These are phyloP conservation scores for Herpotrichia juniperi DNA, from an alignment of 2,329 filamentous ascomycete genomes.

Conservation along the genomic window DNA sequence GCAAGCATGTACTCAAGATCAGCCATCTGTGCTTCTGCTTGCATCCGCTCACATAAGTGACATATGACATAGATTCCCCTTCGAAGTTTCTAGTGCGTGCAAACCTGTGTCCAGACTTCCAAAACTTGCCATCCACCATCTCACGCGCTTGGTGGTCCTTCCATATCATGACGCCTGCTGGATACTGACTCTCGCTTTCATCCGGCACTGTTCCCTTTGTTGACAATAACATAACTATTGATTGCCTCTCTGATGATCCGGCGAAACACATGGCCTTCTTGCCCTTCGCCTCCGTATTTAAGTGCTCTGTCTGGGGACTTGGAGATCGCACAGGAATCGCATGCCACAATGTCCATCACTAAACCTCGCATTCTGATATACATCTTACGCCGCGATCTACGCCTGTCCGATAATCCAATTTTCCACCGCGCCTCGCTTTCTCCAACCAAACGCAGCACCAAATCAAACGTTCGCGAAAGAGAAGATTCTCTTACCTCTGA, in stretches of 20 bases:
- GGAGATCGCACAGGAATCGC: background rate
- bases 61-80: background rate
- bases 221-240: background rate
- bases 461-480: slow-evolving; percentile 43
- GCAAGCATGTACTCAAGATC: no score
- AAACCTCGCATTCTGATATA: slow-evolving; percentile 66
- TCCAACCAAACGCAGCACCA: slow-evolving; percentile 37
- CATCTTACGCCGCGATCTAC: slow-evolving; percentile 73
- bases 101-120: background rate
- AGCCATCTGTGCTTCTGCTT: background rate
- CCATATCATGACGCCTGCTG: background rate
- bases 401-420: slow-evolving; percentile 76
- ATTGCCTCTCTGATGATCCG: slow-evolving; percentile 1
- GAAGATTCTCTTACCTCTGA: slow-evolving; percentile 35
- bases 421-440: slow-evolving; percentile 62
- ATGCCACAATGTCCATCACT: slow-evolving; percentile 4
- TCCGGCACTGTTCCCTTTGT: background rate
- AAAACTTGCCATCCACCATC: background rate
- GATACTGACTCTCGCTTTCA: background rate
- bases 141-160: background rate
- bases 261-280: slow-evolving; percentile 9
- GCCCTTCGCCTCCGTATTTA: background rate
- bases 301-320: background rate
- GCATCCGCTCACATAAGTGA: background rate
- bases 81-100: background rate